Conservation (phyloP, 2,329 filamentous ascomycete species). For the Clathrospora elynae region DNA sequence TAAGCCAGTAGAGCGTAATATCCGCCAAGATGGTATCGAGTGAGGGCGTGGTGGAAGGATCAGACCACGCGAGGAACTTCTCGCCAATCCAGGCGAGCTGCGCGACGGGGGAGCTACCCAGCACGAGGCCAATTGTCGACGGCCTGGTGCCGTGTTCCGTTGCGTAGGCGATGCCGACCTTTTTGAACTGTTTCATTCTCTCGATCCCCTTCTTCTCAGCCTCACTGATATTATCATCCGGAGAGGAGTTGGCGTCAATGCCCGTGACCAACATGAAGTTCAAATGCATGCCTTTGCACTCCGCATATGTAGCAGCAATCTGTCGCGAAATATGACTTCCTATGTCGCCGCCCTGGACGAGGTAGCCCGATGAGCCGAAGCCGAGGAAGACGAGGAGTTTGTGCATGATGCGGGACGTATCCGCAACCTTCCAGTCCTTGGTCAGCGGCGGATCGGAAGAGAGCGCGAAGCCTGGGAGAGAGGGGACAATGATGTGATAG, state of each 20-base stretch:
- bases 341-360: conserved; percentile 64
- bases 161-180: conserved; percentile 57
- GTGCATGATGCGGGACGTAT: conserved; percentile 55
- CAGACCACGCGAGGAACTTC: conserved; percentile 61
- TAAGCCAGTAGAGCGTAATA: conserved; percentile 63
- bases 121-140: conserved; percentile 60
- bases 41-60: conserved; percentile 45
- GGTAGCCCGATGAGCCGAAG: conserved; percentile 55
- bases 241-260: conserved; percentile 19
- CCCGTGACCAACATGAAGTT: conserved; percentile 36
- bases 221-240: conserved; percentile 28
- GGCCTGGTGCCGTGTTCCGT: conserved; percentile 60
- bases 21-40: conserved; percentile 55
- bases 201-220: conserved; percentile 49
- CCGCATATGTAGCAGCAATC: conserved; percentile 50
- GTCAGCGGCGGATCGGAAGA: conserved; percentile 56
- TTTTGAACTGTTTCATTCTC: conserved; percentile 48
- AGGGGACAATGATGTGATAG: conserved; percentile 63
- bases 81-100: conserved; percentile 65
- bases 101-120: conserved; percentile 61
- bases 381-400: conserved; percentile 60
- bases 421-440: conserved; percentile 50
- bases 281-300: conserved; percentile 54
- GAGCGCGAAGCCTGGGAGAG: conserved; percentile 60
- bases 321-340: conserved; percentile 54